These are phyloP conservation scores for Sanghuangporus weigelae DNA, from an alignment of 1,284 basidiomycete species.

Conservation along the genomic window DNA sequence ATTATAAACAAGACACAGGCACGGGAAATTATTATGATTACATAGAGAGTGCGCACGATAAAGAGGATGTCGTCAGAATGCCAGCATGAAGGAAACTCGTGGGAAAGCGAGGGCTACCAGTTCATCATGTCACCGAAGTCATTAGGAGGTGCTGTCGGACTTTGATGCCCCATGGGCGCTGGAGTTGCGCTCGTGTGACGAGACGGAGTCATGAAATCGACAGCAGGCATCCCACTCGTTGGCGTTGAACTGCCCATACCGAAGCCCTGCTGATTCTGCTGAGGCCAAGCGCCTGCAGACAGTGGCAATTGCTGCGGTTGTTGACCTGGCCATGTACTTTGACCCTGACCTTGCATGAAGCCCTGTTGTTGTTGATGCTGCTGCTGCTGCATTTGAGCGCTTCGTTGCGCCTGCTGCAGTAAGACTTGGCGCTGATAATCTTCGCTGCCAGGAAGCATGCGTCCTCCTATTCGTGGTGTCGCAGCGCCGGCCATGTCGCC, in stretches of 20 bases:
- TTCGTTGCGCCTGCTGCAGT: constrained; percentile 26
- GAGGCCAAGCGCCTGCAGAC: constrained; percentile 2
- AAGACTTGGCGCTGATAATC: constrained; percentile 33
- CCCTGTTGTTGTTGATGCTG: constrained; percentile 30
- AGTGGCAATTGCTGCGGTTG: constrained; percentile 2
- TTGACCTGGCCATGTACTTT: constrained; percentile 18
- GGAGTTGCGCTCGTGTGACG: constrained; percentile 10
- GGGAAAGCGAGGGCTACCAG: constrained; percentile 6
- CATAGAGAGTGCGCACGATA: background rate
- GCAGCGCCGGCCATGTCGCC: constrained; percentile 36
- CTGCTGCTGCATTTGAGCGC: constrained; percentile 29
- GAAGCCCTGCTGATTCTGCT: constrained; percentile 11
- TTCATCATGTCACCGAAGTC: constrained; percentile 15
- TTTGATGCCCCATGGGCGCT: constrained; percentile 14
- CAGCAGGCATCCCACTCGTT: background rate
- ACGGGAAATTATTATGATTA: background rate
- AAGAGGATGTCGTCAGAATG: background rate
- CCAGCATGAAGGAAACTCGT: background rate
- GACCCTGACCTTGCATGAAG: constrained; percentile 22
- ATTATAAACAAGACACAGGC: constrained; percentile 2
- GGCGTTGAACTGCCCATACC: constrained; percentile 2
- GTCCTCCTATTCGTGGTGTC: constrained; percentile 41
- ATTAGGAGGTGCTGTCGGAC: constrained; percentile 8
- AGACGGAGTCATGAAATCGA: constrained; percentile 9
- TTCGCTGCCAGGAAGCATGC: constrained; percentile 45